Conservation (phyloP, 352 stramenopile species). For the Peronospora belbahrii region DNA sequence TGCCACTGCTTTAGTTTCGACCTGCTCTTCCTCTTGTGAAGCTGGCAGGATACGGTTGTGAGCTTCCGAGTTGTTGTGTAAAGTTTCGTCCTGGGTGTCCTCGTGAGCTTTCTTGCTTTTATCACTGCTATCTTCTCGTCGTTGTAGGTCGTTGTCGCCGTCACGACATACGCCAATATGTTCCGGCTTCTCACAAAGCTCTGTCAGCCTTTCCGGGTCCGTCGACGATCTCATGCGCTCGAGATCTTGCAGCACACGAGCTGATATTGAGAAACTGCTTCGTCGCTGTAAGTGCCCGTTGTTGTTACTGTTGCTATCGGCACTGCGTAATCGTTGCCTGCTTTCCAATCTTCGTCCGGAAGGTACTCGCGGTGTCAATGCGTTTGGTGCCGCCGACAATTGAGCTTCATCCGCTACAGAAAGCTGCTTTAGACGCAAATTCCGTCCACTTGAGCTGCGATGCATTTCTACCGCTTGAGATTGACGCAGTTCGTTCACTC, state of each 20-base stretch:
- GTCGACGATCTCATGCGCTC: constrained; percentile 27
- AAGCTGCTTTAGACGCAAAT: constrained; percentile 39
- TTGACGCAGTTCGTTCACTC: constrained; percentile 21
- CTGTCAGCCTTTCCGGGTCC: constrained; percentile 7
- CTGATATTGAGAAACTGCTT: constrained; percentile 60
- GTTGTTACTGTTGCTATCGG: constrained; percentile 12
- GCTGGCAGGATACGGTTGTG: not conserved
- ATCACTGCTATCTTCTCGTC: constrained; percentile 21
- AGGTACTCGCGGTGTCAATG: constrained; percentile 37
- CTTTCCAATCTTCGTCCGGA: constrained; percentile 24
- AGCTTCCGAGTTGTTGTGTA: constrained; percentile 9
- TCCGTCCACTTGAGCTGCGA: constrained; percentile 43
- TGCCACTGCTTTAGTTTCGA: constrained; percentile 29
- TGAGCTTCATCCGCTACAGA: constrained; percentile 24
- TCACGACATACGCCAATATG: constrained; percentile 5
- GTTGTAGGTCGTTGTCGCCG: constrained; percentile 10
- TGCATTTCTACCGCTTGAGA: constrained; percentile 34
- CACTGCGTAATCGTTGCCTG: constrained; percentile 22
- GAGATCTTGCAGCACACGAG: constrained; percentile 40
- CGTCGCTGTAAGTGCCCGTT: constrained; percentile 31
- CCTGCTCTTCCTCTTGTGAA: not conserved
- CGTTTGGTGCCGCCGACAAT: constrained; percentile 28
- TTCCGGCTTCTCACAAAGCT: constrained; percentile 19
- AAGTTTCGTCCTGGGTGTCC: constrained; percentile 11
- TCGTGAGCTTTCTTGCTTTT: constrained; percentile 20